Conservation (phyloP, 2,329 filamentous ascomycete species). For the Fusarium equiseti region DNA sequence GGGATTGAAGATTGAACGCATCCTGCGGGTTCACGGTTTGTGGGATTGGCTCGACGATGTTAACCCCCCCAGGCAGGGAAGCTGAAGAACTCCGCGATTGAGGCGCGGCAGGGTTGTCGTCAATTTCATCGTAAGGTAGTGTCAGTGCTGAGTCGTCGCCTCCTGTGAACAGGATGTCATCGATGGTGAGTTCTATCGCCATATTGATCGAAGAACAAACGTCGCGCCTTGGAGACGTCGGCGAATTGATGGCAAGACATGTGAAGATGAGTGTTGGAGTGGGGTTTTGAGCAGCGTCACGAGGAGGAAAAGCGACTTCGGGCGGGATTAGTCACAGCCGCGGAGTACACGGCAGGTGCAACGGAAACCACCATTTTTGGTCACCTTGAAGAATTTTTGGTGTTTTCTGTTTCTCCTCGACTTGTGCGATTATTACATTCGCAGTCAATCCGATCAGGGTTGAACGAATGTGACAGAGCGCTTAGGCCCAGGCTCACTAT, state of each 20-base stretch:
- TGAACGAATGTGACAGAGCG: background rate
- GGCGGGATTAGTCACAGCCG: constrained; percentile 35
- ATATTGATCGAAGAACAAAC: background rate
- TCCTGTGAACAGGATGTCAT: constrained; percentile 42
- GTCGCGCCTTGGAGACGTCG: background rate
- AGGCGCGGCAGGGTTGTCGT: constrained; percentile 17
- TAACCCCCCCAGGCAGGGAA: constrained; percentile 11
- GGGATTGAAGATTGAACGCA: background rate
- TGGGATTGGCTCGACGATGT: background rate
- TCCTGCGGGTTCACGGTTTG: constrained; percentile 23
- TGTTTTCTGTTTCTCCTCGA: background rate
- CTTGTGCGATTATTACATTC: too few species aligned
- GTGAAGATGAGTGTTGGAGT: constrained; percentile 22
- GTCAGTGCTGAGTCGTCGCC: constrained; percentile 30
- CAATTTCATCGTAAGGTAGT: constrained; percentile 34
- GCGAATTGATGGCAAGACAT: background rate
- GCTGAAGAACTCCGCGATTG: constrained; percentile 29
- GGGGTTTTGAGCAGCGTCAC: constrained; percentile 32
- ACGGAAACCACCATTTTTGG: background rate
- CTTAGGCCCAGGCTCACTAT: background rate
- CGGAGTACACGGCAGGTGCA: background rate
- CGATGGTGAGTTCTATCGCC: constrained; percentile 40
- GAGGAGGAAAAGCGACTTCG: constrained; percentile 23
- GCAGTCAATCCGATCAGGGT: background rate
- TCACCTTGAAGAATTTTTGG: background rate